Percentiles rank a stretch among this genome's conserved stretches.
phyloP scores from a whole-genome alignment of 2,329 filamentous ascomycete species.

The Hypoxylon sp. region DNA sequence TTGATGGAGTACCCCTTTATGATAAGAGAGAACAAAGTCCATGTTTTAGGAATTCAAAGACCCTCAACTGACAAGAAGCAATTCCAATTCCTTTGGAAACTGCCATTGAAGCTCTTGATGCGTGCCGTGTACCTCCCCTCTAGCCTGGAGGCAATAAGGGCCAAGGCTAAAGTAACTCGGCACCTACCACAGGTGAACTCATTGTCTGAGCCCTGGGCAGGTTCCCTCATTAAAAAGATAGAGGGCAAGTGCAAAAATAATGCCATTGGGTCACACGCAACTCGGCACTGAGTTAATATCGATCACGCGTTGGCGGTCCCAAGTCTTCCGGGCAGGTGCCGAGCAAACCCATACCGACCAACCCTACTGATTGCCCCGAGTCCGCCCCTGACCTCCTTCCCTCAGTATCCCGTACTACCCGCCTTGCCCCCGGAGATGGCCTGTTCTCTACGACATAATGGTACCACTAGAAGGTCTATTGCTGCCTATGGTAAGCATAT shows the following conservation, averaged over 20 bases:
- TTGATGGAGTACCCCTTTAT: no score
- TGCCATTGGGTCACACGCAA: background rate
- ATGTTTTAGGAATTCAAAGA: background rate
- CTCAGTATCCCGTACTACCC: background rate
- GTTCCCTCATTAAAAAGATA: no score
- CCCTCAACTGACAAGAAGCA: conserved; percentile 1
- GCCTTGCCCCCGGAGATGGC: background rate
- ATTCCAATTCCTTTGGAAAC: no score
- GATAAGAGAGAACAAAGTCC: no score
- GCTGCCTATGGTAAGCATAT: conserved; percentile 1
- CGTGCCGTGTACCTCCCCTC: no score
- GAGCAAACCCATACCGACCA: background rate
- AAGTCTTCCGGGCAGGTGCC: background rate
- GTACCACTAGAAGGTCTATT: background rate
- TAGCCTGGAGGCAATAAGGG: no score
- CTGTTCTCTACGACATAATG: background rate
- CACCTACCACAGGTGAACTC: no score
- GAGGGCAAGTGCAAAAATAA: no score
- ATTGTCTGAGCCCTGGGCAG: no score
- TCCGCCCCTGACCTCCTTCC: background rate
- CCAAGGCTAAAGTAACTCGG: no score
- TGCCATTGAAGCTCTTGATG: no score
- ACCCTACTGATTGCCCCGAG: background rate
- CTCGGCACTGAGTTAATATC: background rate
- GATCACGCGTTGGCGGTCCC: background rate